These are phyloP conservation scores for Astrothelium macrocarpum DNA, from an alignment of 495 filamentous ascomycete species.

Conservation along the genomic window DNA sequence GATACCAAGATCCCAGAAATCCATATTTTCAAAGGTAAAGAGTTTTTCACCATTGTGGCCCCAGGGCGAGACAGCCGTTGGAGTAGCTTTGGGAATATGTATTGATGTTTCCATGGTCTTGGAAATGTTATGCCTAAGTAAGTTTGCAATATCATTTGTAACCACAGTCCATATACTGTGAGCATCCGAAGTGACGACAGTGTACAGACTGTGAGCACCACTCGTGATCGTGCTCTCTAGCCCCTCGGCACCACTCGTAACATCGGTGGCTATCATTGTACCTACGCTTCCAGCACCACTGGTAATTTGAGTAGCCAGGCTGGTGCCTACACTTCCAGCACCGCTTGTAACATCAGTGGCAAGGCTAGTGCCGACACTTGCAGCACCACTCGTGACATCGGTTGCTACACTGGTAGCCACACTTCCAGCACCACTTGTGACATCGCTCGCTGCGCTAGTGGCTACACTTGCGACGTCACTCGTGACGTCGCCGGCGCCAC, in stretches of 20 bases:
- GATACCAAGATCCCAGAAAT: neutral
- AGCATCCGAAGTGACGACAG: neutral
- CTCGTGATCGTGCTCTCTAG: neutral
- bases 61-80: neutral
- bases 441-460: neutral
- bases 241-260: neutral
- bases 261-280: neutral
- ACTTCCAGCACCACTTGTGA: neutral
- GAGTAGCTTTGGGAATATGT: neutral
- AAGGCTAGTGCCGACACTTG: neutral
- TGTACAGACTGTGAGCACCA: neutral
- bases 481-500: neutral
- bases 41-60: neutral
- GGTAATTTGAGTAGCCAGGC: neutral
- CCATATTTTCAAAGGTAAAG: neutral
- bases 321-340: neutral
- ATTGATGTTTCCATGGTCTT: neutral
- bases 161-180: neutral
- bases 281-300: neutral
- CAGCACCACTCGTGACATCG: neutral
- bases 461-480: neutral
- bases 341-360: neutral
- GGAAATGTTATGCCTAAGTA: neutral
- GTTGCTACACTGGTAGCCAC: neutral
- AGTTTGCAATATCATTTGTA: neutral